These are phyloP conservation scores for Chlamydomonas asymmetrica DNA, from an alignment of 139 green algal genomes.

Conservation along the genomic window DNA sequence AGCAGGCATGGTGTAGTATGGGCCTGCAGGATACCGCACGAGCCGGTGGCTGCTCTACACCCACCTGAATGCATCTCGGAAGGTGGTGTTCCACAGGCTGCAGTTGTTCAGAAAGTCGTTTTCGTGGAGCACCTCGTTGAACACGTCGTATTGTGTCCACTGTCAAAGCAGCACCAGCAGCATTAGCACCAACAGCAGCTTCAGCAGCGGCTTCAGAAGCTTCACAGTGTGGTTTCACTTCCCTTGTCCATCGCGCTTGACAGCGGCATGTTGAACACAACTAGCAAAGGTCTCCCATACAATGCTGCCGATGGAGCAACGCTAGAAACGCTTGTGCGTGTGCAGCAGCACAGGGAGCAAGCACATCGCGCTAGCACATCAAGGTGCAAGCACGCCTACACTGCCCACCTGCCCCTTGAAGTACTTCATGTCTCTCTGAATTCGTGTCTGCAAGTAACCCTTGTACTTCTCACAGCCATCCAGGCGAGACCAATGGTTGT, in stretches of 20 bases:
- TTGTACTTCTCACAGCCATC: slow-evolving; percentile 6
- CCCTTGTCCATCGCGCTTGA: too few relatives aligned
- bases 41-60: too few relatives aligned
- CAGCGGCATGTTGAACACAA: too few relatives aligned
- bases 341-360: not conserved
- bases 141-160: slow-evolving; percentile 9
- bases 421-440: not conserved
- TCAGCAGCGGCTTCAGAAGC: too few relatives aligned
- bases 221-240: too few relatives aligned
- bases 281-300: too few relatives aligned
- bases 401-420: slow-evolving; percentile 2
- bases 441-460: not conserved
- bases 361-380: not conserved
- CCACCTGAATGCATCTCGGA: slow-evolving; percentile 13
- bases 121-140: slow-evolving; percentile 8
- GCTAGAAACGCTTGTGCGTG: not conserved
- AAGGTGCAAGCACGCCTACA: not conserved
- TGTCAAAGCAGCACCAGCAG: too few relatives aligned
- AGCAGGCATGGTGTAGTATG: too few relatives aligned
- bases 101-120: not conserved
- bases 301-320: not conserved
- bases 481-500: not conserved
- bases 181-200: too few relatives aligned
- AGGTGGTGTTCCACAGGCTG: slow-evolving; percentile 14
- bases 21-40: too few relatives aligned